Conservation (phyloP, 139 green algal species). For the Chlorella sorokiniana region DNA sequence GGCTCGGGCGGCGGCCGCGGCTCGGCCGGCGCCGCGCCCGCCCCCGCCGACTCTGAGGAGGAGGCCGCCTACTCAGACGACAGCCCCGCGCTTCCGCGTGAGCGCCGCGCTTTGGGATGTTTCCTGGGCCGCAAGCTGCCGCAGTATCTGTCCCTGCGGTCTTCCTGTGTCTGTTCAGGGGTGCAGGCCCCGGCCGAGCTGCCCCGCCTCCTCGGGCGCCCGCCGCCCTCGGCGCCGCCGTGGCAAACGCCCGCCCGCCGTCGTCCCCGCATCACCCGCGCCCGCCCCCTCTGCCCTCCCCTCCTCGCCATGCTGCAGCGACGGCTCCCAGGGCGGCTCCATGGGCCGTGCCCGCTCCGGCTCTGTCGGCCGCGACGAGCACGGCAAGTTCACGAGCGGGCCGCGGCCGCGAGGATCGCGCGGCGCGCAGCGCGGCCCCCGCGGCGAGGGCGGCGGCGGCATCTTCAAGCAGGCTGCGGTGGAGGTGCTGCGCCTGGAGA, state of each 20-base stretch:
- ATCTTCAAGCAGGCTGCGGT: slow-evolving; percentile 85
- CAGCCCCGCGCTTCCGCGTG: neutral
- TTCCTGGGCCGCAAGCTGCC: neutral
- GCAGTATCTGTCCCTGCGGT: too few species aligned
- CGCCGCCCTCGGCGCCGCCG: neutral
- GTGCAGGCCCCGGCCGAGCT: too few species aligned
- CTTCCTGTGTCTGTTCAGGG: too few species aligned
- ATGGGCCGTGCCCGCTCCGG: neutral
- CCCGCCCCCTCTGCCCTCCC: neutral
- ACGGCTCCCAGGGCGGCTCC: slow-evolving; percentile 19
- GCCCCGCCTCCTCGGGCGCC: too few species aligned
- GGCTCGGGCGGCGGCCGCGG: neutral
- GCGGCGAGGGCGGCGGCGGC: slow-evolving; percentile 55
- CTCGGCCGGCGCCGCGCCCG: neutral
- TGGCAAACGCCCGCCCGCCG: neutral
- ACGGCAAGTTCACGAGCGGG: slow-evolving; percentile 19
- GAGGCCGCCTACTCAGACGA: slow-evolving; percentile 7
- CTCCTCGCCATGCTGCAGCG: neutral
- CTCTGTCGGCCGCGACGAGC: slow-evolving; percentile 16
- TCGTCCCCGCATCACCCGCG: neutral
- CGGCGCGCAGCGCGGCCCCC: neutral
- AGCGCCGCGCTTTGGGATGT: neutral
- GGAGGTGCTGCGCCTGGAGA: slow-evolving; percentile 66
- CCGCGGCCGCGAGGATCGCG: neutral
- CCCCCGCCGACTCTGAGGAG: neutral